Conservation (phyloP, 2,329 filamentous ascomycete species). For the Biscogniauxia mediterranea region DNA sequence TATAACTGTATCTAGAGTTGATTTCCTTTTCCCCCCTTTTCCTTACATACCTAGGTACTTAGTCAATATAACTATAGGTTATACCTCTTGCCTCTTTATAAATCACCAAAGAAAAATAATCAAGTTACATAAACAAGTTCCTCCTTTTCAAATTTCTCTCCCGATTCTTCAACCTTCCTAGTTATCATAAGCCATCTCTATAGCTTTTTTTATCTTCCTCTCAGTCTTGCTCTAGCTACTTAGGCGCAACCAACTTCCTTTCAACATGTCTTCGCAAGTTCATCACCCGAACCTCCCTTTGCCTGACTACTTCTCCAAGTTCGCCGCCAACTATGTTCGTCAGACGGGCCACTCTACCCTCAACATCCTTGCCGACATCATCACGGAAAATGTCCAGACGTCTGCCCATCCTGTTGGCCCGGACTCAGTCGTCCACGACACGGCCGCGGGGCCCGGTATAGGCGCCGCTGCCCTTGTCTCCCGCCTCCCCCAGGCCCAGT, state of each 20-base stretch:
- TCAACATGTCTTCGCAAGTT: conserved; percentile 14
- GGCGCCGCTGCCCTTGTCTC: conserved; percentile 29
- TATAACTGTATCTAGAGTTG: no score
- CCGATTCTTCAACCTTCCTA: conserved; percentile 1
- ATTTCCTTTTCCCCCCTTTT: no score
- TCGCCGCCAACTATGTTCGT: conserved; percentile 27
- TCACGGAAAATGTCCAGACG: conserved; percentile 27
- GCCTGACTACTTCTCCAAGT: conserved; percentile 33
- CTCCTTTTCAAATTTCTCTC: background rate
- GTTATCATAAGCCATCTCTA: background rate
- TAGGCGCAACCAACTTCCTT: conserved; percentile 4
- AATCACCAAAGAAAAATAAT: conserved; percentile 1
- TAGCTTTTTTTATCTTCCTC: background rate
- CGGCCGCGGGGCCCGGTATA: conserved; percentile 31
- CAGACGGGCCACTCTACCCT: conserved; percentile 31
- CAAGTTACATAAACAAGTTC: background rate
- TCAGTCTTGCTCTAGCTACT: conserved; percentile 4
- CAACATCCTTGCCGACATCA: conserved; percentile 27
- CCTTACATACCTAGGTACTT: no score
- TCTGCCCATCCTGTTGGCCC: conserved; percentile 23
- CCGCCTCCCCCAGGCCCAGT: conserved; percentile 23
- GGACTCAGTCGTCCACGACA: conserved; percentile 32
- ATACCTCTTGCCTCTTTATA: conserved; percentile 4
- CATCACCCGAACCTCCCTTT: conserved; percentile 24
- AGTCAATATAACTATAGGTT: no score